Evolutionary conservation across 805 yeast genomes (phyloP).

Genomic region (Wickerhamiella brachini): DNA sequence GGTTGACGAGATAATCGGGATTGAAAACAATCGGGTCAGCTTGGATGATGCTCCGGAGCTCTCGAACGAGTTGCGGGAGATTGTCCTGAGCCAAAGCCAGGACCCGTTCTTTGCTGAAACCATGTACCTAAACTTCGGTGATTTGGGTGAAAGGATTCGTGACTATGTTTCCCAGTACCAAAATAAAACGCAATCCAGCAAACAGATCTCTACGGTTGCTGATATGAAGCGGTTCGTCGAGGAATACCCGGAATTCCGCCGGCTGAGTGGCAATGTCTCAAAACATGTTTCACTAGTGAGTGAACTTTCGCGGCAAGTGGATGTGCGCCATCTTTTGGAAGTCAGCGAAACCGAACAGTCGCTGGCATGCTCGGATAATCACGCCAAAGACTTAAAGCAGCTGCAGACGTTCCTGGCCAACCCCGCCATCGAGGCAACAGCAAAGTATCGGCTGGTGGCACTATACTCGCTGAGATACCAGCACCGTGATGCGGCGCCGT

Average conservation of each 20-base stretch:
- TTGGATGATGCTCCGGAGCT: constrained; percentile 42
- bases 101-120: constrained; percentile 70
- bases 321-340: constrained; percentile 52
- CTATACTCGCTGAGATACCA: constrained; percentile 58
- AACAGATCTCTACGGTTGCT: constrained; percentile 59
- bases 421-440: constrained; percentile 30
- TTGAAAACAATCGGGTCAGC: constrained; percentile 66
- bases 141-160: constrained; percentile 76
- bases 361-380: constrained; percentile 52
- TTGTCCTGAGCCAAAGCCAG: constrained; percentile 51
- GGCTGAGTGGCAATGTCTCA: constrained; percentile 72
- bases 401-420: constrained; percentile 40
- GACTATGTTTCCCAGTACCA: constrained; percentile 75
- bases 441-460: constrained; percentile 59
- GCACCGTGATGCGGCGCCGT: constrained; percentile 11
- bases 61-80: constrained; percentile 44
- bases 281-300: constrained; percentile 86
- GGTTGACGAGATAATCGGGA: constrained; percentile 87
- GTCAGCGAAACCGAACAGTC: constrained; percentile 85
- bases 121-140: constrained; percentile 88
- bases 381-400: constrained; percentile 40
- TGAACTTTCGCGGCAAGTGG: constrained; percentile 68
- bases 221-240: constrained; percentile 88
- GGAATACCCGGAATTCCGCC: constrained; percentile 86
- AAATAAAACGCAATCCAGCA: constrained; percentile 58